These are phyloP conservation scores for Ascochyta lentis DNA, from an alignment of 2,329 filamentous ascomycete genomes.

Conservation along the genomic window DNA sequence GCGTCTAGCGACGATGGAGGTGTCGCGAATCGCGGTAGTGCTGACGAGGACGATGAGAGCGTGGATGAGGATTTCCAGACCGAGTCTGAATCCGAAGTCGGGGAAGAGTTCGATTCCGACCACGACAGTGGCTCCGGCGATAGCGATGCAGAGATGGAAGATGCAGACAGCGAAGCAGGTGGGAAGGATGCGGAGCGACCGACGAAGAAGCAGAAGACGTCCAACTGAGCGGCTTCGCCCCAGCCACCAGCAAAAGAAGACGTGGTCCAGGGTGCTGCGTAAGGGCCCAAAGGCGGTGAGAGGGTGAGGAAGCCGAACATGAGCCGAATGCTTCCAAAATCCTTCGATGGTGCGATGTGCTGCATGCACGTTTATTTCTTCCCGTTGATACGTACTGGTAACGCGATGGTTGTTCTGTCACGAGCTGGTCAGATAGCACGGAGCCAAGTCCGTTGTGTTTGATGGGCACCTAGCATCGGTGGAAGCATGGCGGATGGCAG, in stretches of 20 bases:
- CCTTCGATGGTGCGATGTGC: constrained; percentile 27
- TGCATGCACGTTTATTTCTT: constrained; percentile 29
- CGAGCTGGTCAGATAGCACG: constrained; percentile 13
- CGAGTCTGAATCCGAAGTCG: constrained; percentile 91
- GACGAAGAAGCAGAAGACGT: constrained; percentile 69
- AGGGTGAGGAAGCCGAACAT: constrained; percentile 20
- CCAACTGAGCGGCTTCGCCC: constrained; percentile 32
- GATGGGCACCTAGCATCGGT: constrained; percentile 20
- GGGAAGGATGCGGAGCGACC: constrained; percentile 61
- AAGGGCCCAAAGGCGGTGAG: constrained; percentile 15
- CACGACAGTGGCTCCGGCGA: constrained; percentile 84
- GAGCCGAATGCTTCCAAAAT: constrained; percentile 28
- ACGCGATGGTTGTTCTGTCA: constrained; percentile 9
- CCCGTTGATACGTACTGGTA: constrained; percentile 1
- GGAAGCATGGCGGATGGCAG: constrained; percentile 24
- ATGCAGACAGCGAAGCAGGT: constrained; percentile 65
- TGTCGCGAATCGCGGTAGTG: constrained; percentile 81
- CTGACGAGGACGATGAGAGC: constrained; percentile 94
- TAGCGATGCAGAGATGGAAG: constrained; percentile 69
- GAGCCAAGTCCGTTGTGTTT: constrained; percentile 27
- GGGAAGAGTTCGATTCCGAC: constrained; percentile 91
- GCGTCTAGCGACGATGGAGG: constrained; percentile 78
- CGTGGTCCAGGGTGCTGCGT: constrained; percentile 5
- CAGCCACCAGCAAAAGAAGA: constrained; percentile 6
- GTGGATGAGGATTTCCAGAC: constrained; percentile 95